Conservation (phyloP, 768 basidiomycete species). For the Piloderma croceum region DNA sequence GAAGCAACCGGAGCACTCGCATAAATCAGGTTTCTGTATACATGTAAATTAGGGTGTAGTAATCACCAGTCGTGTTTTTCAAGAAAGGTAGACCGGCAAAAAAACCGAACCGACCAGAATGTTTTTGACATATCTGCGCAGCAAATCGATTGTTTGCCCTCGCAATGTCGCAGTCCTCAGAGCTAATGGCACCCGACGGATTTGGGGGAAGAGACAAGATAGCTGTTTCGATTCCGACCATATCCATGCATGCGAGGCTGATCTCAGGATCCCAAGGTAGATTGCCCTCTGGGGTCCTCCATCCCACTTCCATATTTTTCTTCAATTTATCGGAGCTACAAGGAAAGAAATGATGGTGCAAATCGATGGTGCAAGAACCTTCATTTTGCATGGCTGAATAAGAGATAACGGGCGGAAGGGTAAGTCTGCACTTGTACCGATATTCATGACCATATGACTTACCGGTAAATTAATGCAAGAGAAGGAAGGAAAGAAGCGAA, state of each 20-base stretch:
- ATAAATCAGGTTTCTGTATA: too few species aligned
- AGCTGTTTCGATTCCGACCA: slow-evolving; percentile 48
- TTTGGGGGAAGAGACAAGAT: slow-evolving; percentile 65
- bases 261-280: slow-evolving; percentile 58
- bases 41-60: too few species aligned
- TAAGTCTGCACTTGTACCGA: too few species aligned
- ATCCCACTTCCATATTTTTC: slow-evolving; percentile 46
- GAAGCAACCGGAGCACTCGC: too few species aligned
- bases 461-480: too few species aligned
- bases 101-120: slow-evolving; percentile 62
- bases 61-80: slow-evolving; percentile 57
- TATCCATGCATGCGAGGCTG: slow-evolving; percentile 62
- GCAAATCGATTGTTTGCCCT: slow-evolving; percentile 45
- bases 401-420: too few species aligned
- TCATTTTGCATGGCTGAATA: too few species aligned
- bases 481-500: too few species aligned
- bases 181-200: slow-evolving; percentile 31
- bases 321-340: slow-evolving; percentile 42
- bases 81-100: slow-evolving; percentile 61
- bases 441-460: too few species aligned
- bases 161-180: slow-evolving; percentile 36
- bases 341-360: slow-evolving; percentile 78
- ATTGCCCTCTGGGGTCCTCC: slow-evolving; percentile 56
- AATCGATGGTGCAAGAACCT: slow-evolving; percentile 41
- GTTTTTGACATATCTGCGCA: slow-evolving; percentile 39